Base-by-base conservation (phyloP, 495 filamentous ascomycete genomes). In the Podospora anserina region DNA sequence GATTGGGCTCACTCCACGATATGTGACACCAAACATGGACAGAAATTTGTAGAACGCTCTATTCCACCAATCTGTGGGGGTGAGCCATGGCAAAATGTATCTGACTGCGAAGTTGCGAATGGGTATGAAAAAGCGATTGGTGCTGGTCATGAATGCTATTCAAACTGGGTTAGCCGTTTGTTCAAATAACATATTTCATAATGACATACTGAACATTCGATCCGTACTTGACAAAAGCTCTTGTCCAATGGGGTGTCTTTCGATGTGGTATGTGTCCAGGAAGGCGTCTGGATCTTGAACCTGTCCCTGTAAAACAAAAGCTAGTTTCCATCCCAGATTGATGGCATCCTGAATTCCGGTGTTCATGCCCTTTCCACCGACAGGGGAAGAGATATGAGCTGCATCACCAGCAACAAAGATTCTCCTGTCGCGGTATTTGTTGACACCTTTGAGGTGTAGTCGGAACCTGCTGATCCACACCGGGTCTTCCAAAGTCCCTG, bases 321-420 rank as follows among this genome's bases (percentile, higher is more conserved):
- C 78, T 23, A 86, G 74, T 69, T 85, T 86, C 88, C 88, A 90
- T 9, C 81, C 84, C 0, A 89, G 78, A 63, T 88, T 88, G 49
- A 87, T 77, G 0, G 86, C 80, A 63, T 89, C 87, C 54, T 85
- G 82, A 28, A 89, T 84, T 0, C 88, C 86, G 0, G 84, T 84
- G 70, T 90, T 90, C 81, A 89, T 84, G 3, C 88, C 88, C 64
- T 87, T 86, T 1, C 83, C 87, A 0, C 84, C 86, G 0, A 80
- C 82, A 0, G 86, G 86, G 44, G 81, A 84, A 71, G 88, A 85
- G 32, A 84, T 86, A 68, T 90, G 88, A 3, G 85, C 85, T 5
- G 87, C 82, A 74, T 88, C 86, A 16, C 86, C 86, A 30, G 83
- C 86, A 0, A 88, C 76, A 32, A 88, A 81, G 3, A 88, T 74